Base-by-base conservation (phyloP, 805 yeast species). In the Ogataea kodamae region DNA sequence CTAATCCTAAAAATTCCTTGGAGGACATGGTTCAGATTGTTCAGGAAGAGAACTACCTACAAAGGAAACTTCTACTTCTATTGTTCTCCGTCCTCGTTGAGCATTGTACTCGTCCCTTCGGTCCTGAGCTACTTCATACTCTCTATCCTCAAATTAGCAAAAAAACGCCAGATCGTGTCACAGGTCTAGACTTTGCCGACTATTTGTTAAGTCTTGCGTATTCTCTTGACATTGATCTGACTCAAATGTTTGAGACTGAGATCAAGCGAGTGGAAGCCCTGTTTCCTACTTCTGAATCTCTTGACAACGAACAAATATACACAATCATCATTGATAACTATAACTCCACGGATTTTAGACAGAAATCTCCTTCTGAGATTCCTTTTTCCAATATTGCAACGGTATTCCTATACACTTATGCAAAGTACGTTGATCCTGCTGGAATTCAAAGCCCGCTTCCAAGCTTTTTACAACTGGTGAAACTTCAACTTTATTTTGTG, bases 151-250 rank as follows among this genome's bases (percentile, higher is more conserved):
- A 30, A 25, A 25, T 25, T 34, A n/a, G 17, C 28, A 12, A 16
- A 25, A 25, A 18, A 7, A 18, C 9, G 9, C 9, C 21, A 18
- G 21, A 18, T 9, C 7, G 9, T 18, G 7, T 9, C 9, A 9
- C 9, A 9, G 7, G 9, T 9, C 21, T 18, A 7, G 57, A 54
- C 16, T 39, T 57, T 14, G 23, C 46, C 19, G 40, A 44, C 18
- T 37, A 59, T 30, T 35, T 49, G 63, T 17, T 56, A 56, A 28
- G 57, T 52, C 61, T 87, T 39, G 70, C 82, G 1, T 50, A 66
- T 19, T 75, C 92, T 3, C 74, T 72, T 57, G 97, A 89, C 56
- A 50, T 86, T 32, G 75, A 80, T 33, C 59, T 78, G 9, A 59
- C 58, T n/a, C 48, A 49, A 1, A 56, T 58, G 14, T 68, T 80